Base-by-base conservation (phyloP, 2,329 filamentous ascomycete genomes). In the Apiospora sp. region DNA sequence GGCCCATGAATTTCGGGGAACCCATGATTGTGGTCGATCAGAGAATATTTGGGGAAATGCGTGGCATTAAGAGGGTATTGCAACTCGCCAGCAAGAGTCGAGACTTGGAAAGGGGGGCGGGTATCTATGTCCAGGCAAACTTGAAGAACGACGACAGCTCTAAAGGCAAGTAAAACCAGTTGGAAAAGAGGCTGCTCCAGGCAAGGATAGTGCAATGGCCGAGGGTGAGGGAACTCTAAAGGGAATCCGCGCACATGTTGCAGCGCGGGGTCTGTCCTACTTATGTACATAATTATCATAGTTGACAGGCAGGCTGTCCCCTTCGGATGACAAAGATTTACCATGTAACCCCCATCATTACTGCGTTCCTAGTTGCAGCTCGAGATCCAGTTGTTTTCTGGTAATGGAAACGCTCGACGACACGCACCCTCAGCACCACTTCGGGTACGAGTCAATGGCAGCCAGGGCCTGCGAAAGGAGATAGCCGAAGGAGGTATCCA, bases 1-100 rank as follows among this genome's bases (percentile, higher is more conserved):
- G 83, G 80, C 90, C 90, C 79, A 88, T 87, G 78, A 86, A 92
- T 24, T 78, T 86, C 70, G 88, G 87, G 75, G 87, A 85, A 75
- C 86, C 83, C 87, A 89, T 90, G 43, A n/a, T 43, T 68, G 48
- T 27, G 43, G 12, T 64, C 58, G 58, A 41, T 41, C 34, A 22
- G 8, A n/a, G 58, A 34, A n/a, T 22, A 37, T 22, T 64, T 24
- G 58, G 19, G 58, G 58, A 22, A 7, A 8, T 41, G 30, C n/a
- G 58, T n/a, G 41, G 10, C 30, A 41, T 37, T 8, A 24, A 64
- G 3, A 61, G 30, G 30, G 10, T 30, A 10, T 41, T 64, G 19
- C 22, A 13, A 41, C 58, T 64, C 58, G 58, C 34, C 58, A n/a
- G 34, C 4, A 61, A 34, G 54, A 61, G 54, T 61, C 54, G 19